Conservation (phyloP, 2,329 filamentous ascomycete genomes). For the Xylariales sp. region DNA sequence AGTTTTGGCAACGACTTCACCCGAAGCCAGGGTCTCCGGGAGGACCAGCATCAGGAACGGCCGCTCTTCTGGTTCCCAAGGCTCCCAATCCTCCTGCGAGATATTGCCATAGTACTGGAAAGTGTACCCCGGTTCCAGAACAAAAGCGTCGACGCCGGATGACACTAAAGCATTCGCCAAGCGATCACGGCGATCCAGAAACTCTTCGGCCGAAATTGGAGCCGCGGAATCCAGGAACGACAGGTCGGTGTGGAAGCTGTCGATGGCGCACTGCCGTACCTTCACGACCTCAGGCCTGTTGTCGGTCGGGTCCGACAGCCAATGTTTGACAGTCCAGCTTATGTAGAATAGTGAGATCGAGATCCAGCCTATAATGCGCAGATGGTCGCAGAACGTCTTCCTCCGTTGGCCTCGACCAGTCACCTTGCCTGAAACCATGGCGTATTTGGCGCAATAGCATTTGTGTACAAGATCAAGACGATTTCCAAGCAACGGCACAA, state of each 20-base stretch:
- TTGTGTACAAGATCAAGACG: too few relatives aligned
- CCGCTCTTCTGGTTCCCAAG: constrained; percentile 60
- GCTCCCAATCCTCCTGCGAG: constrained; percentile 58
- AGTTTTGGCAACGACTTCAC: constrained; percentile 45
- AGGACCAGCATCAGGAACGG: constrained; percentile 59
- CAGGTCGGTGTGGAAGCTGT: constrained; percentile 43
- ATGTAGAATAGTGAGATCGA: too few relatives aligned
- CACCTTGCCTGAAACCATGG: too few relatives aligned
- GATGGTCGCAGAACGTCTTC: too few relatives aligned
- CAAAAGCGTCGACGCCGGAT: constrained; percentile 51
- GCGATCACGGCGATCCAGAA: constrained; percentile 49
- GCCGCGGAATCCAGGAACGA: constrained; percentile 45
- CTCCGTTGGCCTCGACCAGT: too few relatives aligned
- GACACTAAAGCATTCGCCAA: constrained; percentile 49
- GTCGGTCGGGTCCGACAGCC: too few relatives aligned
- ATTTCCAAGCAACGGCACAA: too few relatives aligned
- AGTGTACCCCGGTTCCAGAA: constrained; percentile 60
- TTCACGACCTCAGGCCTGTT: constrained; percentile 8
- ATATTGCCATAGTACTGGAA: constrained; percentile 61
- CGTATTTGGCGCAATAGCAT: too few relatives aligned
- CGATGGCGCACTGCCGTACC: constrained; percentile 42
- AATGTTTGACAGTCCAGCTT: too few relatives aligned
- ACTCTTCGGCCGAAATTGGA: constrained; percentile 47
- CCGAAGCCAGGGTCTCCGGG: constrained; percentile 35
- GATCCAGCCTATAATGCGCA: too few relatives aligned